Evolutionary conservation across 2,329 filamentous ascomycete species (phyloP), one percentile per base, ranked within the genome.

Genomic region (Neofusicoccum parvum): DNA sequence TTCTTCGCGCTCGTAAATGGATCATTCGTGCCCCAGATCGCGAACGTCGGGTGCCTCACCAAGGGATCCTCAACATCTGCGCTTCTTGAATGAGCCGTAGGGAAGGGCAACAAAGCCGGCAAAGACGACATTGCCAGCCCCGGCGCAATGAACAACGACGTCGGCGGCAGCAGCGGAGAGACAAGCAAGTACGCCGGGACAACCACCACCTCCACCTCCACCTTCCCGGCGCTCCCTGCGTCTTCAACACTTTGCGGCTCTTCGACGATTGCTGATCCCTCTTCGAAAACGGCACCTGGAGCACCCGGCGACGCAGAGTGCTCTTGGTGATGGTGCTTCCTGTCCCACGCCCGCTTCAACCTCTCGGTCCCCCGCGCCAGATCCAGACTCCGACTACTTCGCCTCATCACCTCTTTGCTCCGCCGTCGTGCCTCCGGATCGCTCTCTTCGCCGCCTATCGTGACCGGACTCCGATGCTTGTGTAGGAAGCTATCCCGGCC

Each of bases 21-120:
- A 75, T 98, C 94, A 3, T 85, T 81, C 59, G 89, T 87, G 1
- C 94, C 94, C 72, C 89, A 96, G 0, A 96, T 77, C 0, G 87
- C 88, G 39, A 97, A 75, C 0, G 90, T 90, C 5, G 63, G 62
- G 54, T 74, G 69, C 43, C 70, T 72, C 5, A n/a, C 6, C 14
- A 11, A 17, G 7, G n/a, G 23, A 15, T 3, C 53, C 37, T 2
- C 27, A 49, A 14, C 23, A 12, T 9, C 5, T 63, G 32, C 4
- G 32, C 3, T 15, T 32, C 27, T 32, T 7, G 27, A 32, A 5
- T 32, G 27, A 5, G 32, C 32, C 32, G 41, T 2, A 2, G 50
- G 23, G 43, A 34, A 36, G 43, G 32, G 62, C 27, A 14, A 20
- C 5, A 43, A 14, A 3, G 9, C 51, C 12, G 53, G 53, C 17